These are phyloP conservation scores for Pythium brassicae DNA, from an alignment of 352 stramenopile species.

Conservation along the genomic window DNA sequence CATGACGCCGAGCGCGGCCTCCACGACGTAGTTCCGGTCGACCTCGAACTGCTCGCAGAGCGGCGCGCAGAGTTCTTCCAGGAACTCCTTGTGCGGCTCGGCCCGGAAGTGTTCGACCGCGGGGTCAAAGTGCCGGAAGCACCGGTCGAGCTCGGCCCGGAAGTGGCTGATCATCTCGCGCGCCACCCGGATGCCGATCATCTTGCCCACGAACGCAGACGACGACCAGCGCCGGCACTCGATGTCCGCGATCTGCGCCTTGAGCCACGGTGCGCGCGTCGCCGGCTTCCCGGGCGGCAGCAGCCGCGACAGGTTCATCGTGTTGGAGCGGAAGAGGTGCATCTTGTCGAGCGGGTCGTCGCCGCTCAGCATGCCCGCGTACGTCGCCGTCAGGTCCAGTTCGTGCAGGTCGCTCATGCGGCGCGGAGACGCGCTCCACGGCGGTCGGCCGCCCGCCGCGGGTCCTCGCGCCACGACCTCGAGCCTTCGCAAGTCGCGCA, in stretches of 20 bases:
- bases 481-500: slow-evolving; percentile 13
- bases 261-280: slow-evolving; percentile 54
- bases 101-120: slow-evolving; percentile 17
- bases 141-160: slow-evolving; percentile 51
- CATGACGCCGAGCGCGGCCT: slow-evolving; percentile 73
- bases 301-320: slow-evolving; percentile 35
- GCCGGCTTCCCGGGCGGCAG: slow-evolving; percentile 33
- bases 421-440: slow-evolving; percentile 37
- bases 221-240: slow-evolving; percentile 82
- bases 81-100: slow-evolving; percentile 51
- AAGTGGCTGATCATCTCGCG: slow-evolving; percentile 85
- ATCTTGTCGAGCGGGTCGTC: slow-evolving; percentile 9
- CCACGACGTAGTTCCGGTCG: slow-evolving; percentile 72
- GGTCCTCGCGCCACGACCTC: slow-evolving; percentile 4
- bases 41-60: slow-evolving; percentile 79
- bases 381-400: slow-evolving; percentile 4
- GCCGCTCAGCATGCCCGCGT: neutral
- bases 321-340: slow-evolving; percentile 31
- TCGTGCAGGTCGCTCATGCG: slow-evolving; percentile 40
- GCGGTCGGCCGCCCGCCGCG: slow-evolving; percentile 1
- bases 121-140: slow-evolving; percentile 28
- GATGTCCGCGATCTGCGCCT: slow-evolving; percentile 81
- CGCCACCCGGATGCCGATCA: slow-evolving; percentile 80
- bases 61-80: slow-evolving; percentile 69
- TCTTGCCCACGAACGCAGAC: slow-evolving; percentile 83